phyloP scores from a whole-genome alignment of 441 rosid genomes.

The Biscutella auriculata region DNA sequence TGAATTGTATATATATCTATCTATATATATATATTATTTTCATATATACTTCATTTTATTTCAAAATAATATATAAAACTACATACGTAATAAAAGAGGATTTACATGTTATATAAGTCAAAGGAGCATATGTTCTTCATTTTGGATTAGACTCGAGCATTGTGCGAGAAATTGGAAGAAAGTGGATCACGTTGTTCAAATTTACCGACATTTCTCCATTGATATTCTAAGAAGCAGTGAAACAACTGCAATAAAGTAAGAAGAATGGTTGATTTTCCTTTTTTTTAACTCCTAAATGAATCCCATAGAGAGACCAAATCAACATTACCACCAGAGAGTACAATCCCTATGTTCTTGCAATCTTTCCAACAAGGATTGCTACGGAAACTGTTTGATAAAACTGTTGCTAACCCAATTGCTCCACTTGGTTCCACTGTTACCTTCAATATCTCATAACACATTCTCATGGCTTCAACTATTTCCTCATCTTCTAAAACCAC shows the following conservation, averaged over 20 bases:
- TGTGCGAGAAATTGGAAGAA: too few relatives aligned
- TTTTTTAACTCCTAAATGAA: conserved; percentile 30
- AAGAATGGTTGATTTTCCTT: too few relatives aligned
- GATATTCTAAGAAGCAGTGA: conserved; percentile 1
- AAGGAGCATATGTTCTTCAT: too few relatives aligned
- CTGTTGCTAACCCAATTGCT: conserved; percentile 86
- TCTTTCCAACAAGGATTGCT: conserved; percentile 43
- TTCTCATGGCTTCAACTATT: conserved; percentile 73
- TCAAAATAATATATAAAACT: too few relatives aligned
- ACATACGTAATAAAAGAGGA: too few relatives aligned
- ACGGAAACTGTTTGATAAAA: conserved; percentile 47
- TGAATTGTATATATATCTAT: too few relatives aligned
- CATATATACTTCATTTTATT: too few relatives aligned
- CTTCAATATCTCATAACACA: conserved; percentile 71
- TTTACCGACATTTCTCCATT: too few relatives aligned
- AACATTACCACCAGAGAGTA: conserved; percentile 59
- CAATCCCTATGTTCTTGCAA: conserved; percentile 48
- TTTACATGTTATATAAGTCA: too few relatives aligned
- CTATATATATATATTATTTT: too few relatives aligned
- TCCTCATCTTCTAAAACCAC: conserved; percentile 54
- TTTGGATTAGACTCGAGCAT: too few relatives aligned
- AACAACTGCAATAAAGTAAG: neutral
- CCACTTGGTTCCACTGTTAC: conserved; percentile 90
- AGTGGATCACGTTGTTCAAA: too few relatives aligned
- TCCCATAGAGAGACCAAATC: conserved; percentile 66